Evolutionary conservation across 1,284 basidiomycete genomes (phyloP), one percentile per base, ranked within the genome.

Genomic region (Trametes polyzona): DNA sequence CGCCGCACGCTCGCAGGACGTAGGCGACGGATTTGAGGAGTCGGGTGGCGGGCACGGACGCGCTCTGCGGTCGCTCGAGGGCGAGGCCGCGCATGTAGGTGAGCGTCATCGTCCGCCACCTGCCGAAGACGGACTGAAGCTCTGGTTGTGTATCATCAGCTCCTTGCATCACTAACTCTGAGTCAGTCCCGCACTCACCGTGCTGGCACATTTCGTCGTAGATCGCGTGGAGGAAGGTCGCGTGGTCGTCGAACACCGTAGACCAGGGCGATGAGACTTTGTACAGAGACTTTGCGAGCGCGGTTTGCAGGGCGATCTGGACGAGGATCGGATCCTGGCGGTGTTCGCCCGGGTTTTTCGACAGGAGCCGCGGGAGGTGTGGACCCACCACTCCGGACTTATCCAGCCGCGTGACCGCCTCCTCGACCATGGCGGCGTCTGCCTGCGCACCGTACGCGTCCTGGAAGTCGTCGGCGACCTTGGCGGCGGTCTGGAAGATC

Each of bases 91-190:
- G 76, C 23, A 77, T 70, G 55, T 82, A 76, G 46, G 71, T 71
- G 58, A 81, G 76, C 35, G 82, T 81, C 55, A 85, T 57, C 26
- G 82, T 75, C 49, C 83, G 76, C 83, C 83, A 84, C 33, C 78
- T 74, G 42, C 81, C 82, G 17, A 79, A 76, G 21, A 83, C 74
- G 0, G 78, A 72, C 66, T 82, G 82, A 37, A 76, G 73, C 65
- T 80, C 83, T 84, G 54, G 14, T 21, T 35, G 0, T 23, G 19
- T 11, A 3, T 21, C 4, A 16, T 8, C 11, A 8, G n/a, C n/a
- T 41, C 27, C 32, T 26, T 16, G 14, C 21, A 24, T n/a, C 3
- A 4, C 2, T 17, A 6, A 9, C 10, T 41, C 19, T 3, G 3
- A 27, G 19, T 14, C 3, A 1, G n/a, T 17, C 10, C n/a, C 9